These are phyloP conservation scores for Imleria badia DNA, from an alignment of 768 basidiomycete species.

Conservation along the genomic window DNA sequence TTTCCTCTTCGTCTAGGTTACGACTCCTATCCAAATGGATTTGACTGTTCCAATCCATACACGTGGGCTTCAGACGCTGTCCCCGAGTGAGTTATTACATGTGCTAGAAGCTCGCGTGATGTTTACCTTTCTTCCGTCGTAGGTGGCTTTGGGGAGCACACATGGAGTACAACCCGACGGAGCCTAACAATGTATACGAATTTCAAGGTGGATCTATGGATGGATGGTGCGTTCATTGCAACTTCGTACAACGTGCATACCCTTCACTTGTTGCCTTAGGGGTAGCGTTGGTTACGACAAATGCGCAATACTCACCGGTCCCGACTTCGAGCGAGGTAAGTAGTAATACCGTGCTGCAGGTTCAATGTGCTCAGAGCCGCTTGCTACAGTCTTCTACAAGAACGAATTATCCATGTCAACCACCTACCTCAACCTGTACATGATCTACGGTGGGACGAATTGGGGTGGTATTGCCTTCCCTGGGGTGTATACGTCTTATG, in stretches of 20 bases:
- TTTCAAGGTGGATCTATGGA: conserved; percentile 51
- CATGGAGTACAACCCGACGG: conserved; percentile 17
- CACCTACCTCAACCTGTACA: conserved; percentile 44
- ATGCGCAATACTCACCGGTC: conserved; percentile 25
- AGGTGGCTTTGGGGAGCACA: conserved; percentile 43
- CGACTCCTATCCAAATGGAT: conserved; percentile 47
- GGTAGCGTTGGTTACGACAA: conserved; percentile 23
- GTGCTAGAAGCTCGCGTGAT: not conserved
- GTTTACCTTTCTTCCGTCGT: not conserved
- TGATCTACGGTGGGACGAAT: conserved; percentile 65
- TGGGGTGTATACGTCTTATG: conserved; percentile 60
- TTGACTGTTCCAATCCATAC: conserved; percentile 51
- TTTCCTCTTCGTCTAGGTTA: conserved; percentile 11
- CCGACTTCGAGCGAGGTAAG: conserved; percentile 25
- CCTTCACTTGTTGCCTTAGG: conserved; percentile 11
- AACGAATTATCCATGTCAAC: conserved; percentile 20
- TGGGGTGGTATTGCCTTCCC: conserved; percentile 59
- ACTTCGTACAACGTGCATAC: not conserved
- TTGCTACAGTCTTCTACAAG: conserved; percentile 19
- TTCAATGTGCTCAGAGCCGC: conserved; percentile 4
- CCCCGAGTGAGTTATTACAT: conserved; percentile 30
- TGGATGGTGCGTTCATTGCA: conserved; percentile 46
- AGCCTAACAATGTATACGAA: conserved; percentile 25
- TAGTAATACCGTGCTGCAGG: not conserved
- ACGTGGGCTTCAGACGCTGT: conserved; percentile 46